Evolutionary conservation across 139 green algal species (phyloP).

Genomic region (Chlamydomonas applanata): DNA sequence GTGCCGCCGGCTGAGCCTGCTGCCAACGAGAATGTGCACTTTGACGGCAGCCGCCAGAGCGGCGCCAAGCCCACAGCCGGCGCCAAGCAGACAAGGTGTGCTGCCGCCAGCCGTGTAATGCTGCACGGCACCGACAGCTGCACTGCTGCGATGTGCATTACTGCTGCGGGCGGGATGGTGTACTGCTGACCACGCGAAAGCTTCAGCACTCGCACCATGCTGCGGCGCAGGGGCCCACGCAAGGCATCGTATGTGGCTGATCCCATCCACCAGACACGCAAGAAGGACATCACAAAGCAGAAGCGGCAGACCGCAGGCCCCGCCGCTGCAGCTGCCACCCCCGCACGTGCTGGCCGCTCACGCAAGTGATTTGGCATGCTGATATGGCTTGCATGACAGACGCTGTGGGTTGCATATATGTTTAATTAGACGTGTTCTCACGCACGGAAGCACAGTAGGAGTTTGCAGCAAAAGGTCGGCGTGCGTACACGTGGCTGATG

Average conservation of each 20-base stretch:
- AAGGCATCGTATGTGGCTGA: constrained; percentile 20
- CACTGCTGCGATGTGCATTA: background rate
- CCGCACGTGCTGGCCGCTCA: no score
- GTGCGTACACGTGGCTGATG: no score
- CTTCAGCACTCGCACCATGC: background rate
- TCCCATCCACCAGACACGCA: constrained; percentile 22
- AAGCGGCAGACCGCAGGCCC: no score
- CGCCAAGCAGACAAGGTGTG: background rate
- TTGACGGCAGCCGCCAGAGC: constrained; percentile 11
- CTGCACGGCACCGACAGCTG: no score
- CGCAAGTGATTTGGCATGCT: no score
- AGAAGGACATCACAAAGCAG: constrained; percentile 2
- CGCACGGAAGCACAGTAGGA: no score
- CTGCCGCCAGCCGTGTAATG: no score
- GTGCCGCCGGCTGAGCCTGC: background rate
- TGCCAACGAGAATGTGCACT: constrained; percentile 4
- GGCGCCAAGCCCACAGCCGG: background rate
- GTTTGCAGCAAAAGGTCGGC: no score
- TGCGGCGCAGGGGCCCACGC: background rate
- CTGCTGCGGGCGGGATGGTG: background rate
- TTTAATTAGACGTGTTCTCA: no score
- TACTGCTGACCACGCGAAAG: background rate
- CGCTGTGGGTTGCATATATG: no score
- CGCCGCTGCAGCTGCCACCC: no score
- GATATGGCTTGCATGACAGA: no score